phyloP scores from a whole-genome alignment of 1,284 basidiomycete genomes.

The Kwoniella shivajii region DNA sequence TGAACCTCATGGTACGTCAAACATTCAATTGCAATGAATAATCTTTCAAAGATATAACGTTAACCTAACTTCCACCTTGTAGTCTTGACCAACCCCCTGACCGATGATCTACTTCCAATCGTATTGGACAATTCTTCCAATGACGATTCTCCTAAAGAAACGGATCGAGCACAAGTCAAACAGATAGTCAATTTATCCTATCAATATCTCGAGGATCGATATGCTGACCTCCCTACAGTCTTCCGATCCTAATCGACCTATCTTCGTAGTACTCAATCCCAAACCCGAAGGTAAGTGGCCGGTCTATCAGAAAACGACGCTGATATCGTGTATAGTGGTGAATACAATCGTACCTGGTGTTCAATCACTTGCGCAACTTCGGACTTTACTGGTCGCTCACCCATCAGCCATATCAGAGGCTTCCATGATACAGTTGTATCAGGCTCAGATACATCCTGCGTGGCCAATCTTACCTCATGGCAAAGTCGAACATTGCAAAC shows the following conservation, averaged over 20 bases:
- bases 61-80: not conserved
- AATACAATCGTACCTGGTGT: too few relatives aligned
- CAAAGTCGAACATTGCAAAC: conserved; percentile 4
- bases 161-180: conserved; percentile 19
- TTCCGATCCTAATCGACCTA: conserved; percentile 21
- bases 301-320: not conserved
- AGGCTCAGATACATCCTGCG: conserved; percentile 20
- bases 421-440: conserved; percentile 18
- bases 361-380: conserved; percentile 10
- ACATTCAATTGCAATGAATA: not conserved
- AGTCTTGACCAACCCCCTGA: conserved; percentile 33
- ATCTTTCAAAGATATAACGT: not conserved
- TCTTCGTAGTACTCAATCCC: conserved; percentile 31
- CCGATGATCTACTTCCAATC: conserved; percentile 38
- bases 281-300: conserved; percentile 18
- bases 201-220: not conserved
- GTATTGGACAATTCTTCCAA: conserved; percentile 3
- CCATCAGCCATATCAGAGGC: conserved; percentile 7
- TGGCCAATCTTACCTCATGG: conserved; percentile 26
- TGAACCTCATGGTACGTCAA: conserved; percentile 28
- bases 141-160: not conserved
- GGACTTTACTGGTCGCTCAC: conserved; percentile 19
- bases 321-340: conserved; percentile 11
- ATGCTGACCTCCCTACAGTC: conserved; percentile 15
- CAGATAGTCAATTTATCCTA: conserved; percentile 22